Conservation (phyloP, 1,284 basidiomycete species). For the Naganishia albida region DNA sequence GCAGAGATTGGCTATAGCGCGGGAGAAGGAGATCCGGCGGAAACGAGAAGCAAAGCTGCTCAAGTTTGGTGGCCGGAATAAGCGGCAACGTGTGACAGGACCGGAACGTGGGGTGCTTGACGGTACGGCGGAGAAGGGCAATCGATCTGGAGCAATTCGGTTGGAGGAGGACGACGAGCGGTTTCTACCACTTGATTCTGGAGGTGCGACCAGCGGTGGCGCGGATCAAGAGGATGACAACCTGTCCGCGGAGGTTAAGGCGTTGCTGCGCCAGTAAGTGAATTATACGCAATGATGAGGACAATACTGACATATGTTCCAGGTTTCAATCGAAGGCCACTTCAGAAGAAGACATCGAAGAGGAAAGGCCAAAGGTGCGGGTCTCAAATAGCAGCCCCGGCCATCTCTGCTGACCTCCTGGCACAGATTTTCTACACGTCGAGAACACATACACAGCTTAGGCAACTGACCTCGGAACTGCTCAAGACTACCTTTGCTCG, state of each 20-base stretch:
- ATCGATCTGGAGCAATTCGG: not conserved
- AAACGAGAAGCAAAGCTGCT: conserved; percentile 8
- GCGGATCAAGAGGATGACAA: conserved; percentile 55
- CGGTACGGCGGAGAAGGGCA: not conserved
- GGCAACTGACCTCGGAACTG: conserved; percentile 86
- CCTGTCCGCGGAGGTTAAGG: conserved; percentile 70
- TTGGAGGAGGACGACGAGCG: conserved; percentile 52
- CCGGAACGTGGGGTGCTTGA: conserved; percentile 26
- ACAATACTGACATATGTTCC: not conserved
- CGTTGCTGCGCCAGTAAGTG: conserved; percentile 74
- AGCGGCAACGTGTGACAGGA: conserved; percentile 35
- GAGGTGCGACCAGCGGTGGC: conserved; percentile 45
- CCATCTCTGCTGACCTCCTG: conserved; percentile 35
- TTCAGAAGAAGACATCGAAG: conserved; percentile 46
- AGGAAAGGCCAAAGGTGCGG: conserved; percentile 53
- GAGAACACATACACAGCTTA: conserved; percentile 90
- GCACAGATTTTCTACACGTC: conserved; percentile 82
- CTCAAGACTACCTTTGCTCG: conserved; percentile 59
- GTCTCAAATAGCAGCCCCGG: not conserved
- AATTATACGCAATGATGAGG: not conserved
- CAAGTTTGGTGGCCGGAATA: conserved; percentile 10
- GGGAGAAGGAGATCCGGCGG: conserved; percentile 64
- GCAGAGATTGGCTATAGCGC: conserved; percentile 63
- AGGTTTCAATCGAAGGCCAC: conserved; percentile 30
- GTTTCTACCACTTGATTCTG: conserved; percentile 65